phyloP scores from a whole-genome alignment of 345 rosid species.

The Dovyalis caffra region DNA sequence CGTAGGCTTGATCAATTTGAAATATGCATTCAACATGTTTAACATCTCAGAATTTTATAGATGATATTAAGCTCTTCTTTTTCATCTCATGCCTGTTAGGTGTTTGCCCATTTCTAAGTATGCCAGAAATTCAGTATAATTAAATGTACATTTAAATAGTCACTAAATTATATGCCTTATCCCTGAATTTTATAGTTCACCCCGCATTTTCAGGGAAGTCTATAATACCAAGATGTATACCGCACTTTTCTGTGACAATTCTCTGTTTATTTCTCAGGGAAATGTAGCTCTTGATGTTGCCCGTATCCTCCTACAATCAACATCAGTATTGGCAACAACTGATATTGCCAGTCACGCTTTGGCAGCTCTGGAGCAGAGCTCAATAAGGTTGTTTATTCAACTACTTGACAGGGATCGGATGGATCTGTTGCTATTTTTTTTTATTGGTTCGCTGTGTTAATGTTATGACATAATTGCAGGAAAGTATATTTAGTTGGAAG shows the following conservation, averaged over 20 bases:
- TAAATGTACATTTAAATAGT: neutral
- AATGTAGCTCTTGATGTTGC: slow-evolving; percentile 97
- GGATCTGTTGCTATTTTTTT: neutral
- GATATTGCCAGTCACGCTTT: slow-evolving; percentile 84
- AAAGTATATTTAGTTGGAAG: slow-evolving; percentile 86
- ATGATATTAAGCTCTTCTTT: neutral
- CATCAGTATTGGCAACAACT: slow-evolving; percentile 67
- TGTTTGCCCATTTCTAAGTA: neutral
- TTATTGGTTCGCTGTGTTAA: neutral
- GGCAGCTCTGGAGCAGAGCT: slow-evolving; percentile 64
- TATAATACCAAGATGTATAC: neutral
- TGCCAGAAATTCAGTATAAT: neutral
- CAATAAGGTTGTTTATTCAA: slow-evolving; percentile 57
- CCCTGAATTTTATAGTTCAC: no score
- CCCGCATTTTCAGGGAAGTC: neutral
- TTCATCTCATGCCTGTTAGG: neutral
- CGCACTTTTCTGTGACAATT: neutral
- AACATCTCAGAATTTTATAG: neutral
- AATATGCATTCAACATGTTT: neutral
- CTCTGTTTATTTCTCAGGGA: slow-evolving; percentile 47
- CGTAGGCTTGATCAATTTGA: neutral
- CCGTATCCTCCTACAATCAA: slow-evolving; percentile 76
- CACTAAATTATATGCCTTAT: neutral
- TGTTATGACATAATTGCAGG: slow-evolving; percentile 40
- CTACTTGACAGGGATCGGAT: slow-evolving; percentile 6